A percentile compares a stretch with the other conserved stretches of the same genome.
phyloP scores from a whole-genome alignment of 2,329 filamentous ascomycete genomes.

The Fusarium pseudograminearum region DNA sequence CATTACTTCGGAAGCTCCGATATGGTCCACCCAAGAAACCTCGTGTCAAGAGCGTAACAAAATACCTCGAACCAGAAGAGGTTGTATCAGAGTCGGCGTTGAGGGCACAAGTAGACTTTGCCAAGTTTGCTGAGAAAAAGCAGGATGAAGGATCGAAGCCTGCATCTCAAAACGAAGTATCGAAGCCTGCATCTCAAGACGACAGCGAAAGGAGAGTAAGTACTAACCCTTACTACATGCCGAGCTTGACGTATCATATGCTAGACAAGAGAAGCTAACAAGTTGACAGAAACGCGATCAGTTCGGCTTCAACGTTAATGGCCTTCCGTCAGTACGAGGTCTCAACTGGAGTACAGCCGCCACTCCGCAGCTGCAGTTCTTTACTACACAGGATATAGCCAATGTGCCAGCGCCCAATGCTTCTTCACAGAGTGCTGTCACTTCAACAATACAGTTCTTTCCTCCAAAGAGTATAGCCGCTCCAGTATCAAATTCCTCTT shows the following conservation, averaged over 20 bases:
- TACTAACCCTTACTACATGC: background rate
- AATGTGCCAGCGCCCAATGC: too few species aligned
- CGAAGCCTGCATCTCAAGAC: fast-evolving
- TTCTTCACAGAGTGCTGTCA: too few species aligned
- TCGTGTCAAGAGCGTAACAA: fast-evolving
- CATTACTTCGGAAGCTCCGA: background rate
- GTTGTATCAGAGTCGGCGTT: background rate
- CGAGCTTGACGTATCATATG: background rate
- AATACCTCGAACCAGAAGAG: background rate
- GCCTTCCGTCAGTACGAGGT: too few species aligned
- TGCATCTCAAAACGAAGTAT: fast-evolving
- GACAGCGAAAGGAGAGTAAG: background rate
- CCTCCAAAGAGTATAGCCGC: too few species aligned
- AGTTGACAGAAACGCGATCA: background rate
- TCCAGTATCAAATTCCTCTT: too few species aligned
- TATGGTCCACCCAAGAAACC: fast-evolving
- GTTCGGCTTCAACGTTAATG: background rate
- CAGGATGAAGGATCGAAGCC: background rate
- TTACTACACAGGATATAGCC: too few species aligned
- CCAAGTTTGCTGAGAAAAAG: background rate
- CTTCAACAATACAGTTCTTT: too few species aligned
- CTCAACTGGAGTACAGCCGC: too few species aligned
- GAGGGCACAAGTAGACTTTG: background rate
- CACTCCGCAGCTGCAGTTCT: too few species aligned
- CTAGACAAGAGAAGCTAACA: background rate